Base-by-base conservation (phyloP, 169 alveolate species). In the Eimeria maxima region DNA sequence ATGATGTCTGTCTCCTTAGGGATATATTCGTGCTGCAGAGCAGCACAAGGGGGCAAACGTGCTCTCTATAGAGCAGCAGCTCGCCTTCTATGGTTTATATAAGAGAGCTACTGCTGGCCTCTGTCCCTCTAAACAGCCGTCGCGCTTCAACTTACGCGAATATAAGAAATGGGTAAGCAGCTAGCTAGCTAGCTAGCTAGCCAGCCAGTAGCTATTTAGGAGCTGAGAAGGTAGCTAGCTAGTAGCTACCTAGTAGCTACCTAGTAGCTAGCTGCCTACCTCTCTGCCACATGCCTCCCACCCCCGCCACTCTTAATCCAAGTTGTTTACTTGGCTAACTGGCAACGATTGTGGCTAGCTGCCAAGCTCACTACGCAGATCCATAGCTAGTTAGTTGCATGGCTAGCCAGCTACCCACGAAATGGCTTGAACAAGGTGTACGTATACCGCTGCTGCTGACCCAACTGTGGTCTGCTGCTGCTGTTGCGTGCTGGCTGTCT, bases 141-240 rank as follows among this genome's bases (percentile, higher is more conserved):
- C 90, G 5, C 44, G 69, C 13, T 80, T 80, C 63, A 80, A 80
- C 90, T 22, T 80, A 14, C 53, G 90, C 13, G 71, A 80, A 80
- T 80, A 47, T 24, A 80, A 80, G 29, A 80, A 80, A 80, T 80
- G 90, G 90, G 90, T 80, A 11, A 60, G 69, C 69, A 16, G 69
- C 27, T 7, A 60, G 69, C 18, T 60, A 67, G 29, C 76, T 65
- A 67, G 76, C 76, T 67, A 74, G 60, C 84, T 42, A 42, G 7
- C 33, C 27, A 42, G 27, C 86, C 44, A 42, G 83, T 74, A 42
- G 83, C 50, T 73, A 38, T 0, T 7, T 63, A 63, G 13, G 4
- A 6, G 73, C 10, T 57, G 20, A 24, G 38, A 0, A 63, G 73
- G 4, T 38, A 63, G 4, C 73, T 4, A 63, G 73, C 38, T 24